Conservation (phyloP, 345 rosid species). For the Populus davidiana region DNA sequence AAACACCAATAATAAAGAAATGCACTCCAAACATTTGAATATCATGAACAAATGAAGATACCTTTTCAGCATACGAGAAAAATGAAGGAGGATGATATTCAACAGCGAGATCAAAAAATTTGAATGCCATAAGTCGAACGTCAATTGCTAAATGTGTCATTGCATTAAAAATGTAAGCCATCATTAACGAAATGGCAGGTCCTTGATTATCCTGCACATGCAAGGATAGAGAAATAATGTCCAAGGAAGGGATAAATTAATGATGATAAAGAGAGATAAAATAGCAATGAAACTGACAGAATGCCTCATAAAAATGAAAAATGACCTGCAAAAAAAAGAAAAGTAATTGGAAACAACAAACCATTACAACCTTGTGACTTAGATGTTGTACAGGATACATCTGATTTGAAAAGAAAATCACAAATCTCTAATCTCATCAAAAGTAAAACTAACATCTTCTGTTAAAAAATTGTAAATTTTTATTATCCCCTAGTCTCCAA, state of each 20-base stretch:
- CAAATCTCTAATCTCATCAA: background rate
- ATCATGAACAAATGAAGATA: slow-evolving; percentile 22
- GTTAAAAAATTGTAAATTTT: background rate
- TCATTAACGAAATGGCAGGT: slow-evolving; percentile 58
- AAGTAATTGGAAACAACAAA: background rate
- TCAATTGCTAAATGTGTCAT: slow-evolving; percentile 74
- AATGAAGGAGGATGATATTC: slow-evolving; percentile 62
- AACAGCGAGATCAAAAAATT: slow-evolving; percentile 62
- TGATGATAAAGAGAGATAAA: slow-evolving; percentile 1
- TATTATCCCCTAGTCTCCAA: background rate
- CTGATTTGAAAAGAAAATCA: background rate
- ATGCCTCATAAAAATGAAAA: background rate
- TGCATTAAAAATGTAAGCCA: slow-evolving; percentile 71
- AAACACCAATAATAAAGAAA: background rate
- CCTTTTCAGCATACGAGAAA: slow-evolving; percentile 72
- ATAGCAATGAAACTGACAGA: background rate
- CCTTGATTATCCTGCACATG: slow-evolving; percentile 71
- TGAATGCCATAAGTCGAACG: slow-evolving; percentile 89
- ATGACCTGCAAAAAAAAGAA: background rate
- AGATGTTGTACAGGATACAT: background rate
- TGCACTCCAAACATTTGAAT: background rate
- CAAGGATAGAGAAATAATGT: slow-evolving; percentile 23
- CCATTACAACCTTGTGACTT: background rate
- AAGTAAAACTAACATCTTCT: background rate
- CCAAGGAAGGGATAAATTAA: slow-evolving; percentile 11